A percentile compares a stretch with the other conserved stretches of the same genome.
These are phyloP conservation scores for Kurtzmaniella quercitrusa DNA, from an alignment of 1,139 yeast genomes.

Conservation along the genomic window DNA sequence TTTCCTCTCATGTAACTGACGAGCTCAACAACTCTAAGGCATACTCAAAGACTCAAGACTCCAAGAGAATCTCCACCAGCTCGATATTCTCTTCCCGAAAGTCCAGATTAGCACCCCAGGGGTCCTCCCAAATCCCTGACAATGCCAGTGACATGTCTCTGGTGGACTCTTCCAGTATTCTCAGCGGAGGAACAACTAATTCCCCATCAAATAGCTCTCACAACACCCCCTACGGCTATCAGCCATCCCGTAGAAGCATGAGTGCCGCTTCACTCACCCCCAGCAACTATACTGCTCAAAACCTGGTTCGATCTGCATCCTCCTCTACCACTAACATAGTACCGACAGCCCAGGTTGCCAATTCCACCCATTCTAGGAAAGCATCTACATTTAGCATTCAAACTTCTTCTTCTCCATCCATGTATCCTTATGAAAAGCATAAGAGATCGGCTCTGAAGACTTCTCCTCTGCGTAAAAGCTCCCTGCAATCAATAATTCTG, in stretches of 20 bases:
- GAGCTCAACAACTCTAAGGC: slow-evolving; percentile 32
- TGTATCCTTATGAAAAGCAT: slow-evolving; percentile 3
- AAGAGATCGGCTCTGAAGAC: slow-evolving; percentile 13
- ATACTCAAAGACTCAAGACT: slow-evolving; percentile 13
- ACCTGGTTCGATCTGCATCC: not conserved
- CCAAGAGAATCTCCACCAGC: slow-evolving; percentile 30
- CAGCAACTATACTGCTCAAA: not conserved
- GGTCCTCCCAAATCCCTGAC: slow-evolving; percentile 11
- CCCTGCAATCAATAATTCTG: slow-evolving; percentile 26
- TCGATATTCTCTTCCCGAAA: slow-evolving; percentile 25
- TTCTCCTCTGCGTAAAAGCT: slow-evolving; percentile 17
- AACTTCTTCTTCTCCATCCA: slow-evolving; percentile 7
- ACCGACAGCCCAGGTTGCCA: slow-evolving; percentile 28
- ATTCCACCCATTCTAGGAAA: slow-evolving; percentile 35
- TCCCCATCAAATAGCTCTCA: slow-evolving; percentile 1
- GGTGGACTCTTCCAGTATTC: slow-evolving; percentile 30
- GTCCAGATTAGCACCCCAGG: slow-evolving; percentile 9
- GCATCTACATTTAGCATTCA: slow-evolving; percentile 36
- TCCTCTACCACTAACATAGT: slow-evolving; percentile 17
- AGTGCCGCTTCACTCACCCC: slow-evolving; percentile 5
- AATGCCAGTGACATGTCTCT: slow-evolving; percentile 32
- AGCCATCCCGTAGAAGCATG: slow-evolving; percentile 1
- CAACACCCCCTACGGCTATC: slow-evolving; percentile 3
- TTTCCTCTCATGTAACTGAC: slow-evolving; percentile 24
- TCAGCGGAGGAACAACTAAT: slow-evolving; percentile 7